Evolutionary conservation across 768 basidiomycete genomes (phyloP), one percentile per base, ranked within the genome.

Genomic region (Rhodosporidiobolus odoratus): DNA sequence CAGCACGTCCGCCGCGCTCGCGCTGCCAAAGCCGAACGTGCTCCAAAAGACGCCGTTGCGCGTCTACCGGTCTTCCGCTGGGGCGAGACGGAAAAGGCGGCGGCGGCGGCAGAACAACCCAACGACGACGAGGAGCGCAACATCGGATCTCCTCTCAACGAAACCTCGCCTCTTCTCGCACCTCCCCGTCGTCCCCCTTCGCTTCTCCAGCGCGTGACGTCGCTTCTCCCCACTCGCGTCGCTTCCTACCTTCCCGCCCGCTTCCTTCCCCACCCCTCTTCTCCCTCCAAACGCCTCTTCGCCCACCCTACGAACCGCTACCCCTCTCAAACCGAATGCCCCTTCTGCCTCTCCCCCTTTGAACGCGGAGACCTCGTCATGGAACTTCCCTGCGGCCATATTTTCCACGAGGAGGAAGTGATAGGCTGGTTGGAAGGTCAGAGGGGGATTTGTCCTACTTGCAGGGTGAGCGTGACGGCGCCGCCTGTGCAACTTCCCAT

Each of bases 351-450:
- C 65, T 89, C 85, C 68, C 86, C 88, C 71, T 98, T 97, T 75
- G 86, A 82, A 48, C 87, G 87, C 77, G 93, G 93, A 4, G 95
- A 98, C 78, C 85, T 86, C 75, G 91, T 97, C 52, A 86, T 94
- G 75, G 90, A 94, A 61, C 78, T 97, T 48, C 95, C 95, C 2
- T 98, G 95, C 77, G 89, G 90, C 57, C 95, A 98, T 78, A 87
- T 98, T 17, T 27, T 53, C 32, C 52, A 30, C 80, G 84, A 91
- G 58, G 80, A 88, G 43, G 95, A 97, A 79, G 86, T 96, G 47
- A 92, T 93, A 78, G 85, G 88, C 73, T 98, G 95, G 95, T 81
- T 98, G 69, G 88, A 94, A 65, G 87, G 89, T 70, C 86, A 91
- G 79, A 91, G 93, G 83, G 65, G 65, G 2, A 15, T 59, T 12